Conservation (phyloP, 2,329 filamentous ascomycete genomes). For the Phialophora chinensis region DNA sequence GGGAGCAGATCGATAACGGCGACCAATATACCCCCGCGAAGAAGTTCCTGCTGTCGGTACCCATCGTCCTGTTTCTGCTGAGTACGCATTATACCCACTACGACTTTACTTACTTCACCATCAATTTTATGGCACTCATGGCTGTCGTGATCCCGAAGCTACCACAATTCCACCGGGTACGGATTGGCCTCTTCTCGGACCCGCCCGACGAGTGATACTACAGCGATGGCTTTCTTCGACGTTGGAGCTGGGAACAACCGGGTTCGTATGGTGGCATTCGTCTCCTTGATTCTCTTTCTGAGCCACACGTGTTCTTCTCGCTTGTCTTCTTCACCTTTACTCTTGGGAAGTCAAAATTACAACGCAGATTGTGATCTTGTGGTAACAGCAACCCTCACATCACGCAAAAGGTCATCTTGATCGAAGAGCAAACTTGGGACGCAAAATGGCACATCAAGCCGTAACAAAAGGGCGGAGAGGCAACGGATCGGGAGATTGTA, state of each 20-base stretch:
- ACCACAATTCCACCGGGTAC: constrained; percentile 80
- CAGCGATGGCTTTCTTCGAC: constrained; percentile 2
- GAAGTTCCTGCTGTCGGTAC: constrained; percentile 94
- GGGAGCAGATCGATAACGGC: constrained; percentile 99
- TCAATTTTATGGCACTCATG: constrained; percentile 93
- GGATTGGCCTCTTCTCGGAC: constrained; percentile 75
- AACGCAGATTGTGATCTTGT: constrained; percentile 13
- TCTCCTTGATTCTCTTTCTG: constrained; percentile 10
- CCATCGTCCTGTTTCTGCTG: constrained; percentile 90
- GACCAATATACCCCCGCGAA: constrained; percentile 98
- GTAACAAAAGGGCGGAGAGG: background rate
- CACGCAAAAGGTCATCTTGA: background rate
- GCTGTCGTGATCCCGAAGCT: constrained; percentile 95
- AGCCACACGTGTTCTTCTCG: constrained; percentile 17
- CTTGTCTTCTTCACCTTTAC: constrained; percentile 16
- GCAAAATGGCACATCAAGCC: background rate
- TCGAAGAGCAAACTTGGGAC: background rate
- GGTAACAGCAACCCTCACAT: constrained; percentile 4
- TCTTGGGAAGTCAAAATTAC: constrained; percentile 19
- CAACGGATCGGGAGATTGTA: background rate
- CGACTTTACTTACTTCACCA: constrained; percentile 93
- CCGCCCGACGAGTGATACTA: constrained; percentile 63
- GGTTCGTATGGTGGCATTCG: background rate
- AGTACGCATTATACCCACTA: constrained; percentile 99
- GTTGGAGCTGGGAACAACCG: background rate